Conservation (phyloP, 176 grass and related monocot genomes). For the Saccharum officinarum region DNA sequence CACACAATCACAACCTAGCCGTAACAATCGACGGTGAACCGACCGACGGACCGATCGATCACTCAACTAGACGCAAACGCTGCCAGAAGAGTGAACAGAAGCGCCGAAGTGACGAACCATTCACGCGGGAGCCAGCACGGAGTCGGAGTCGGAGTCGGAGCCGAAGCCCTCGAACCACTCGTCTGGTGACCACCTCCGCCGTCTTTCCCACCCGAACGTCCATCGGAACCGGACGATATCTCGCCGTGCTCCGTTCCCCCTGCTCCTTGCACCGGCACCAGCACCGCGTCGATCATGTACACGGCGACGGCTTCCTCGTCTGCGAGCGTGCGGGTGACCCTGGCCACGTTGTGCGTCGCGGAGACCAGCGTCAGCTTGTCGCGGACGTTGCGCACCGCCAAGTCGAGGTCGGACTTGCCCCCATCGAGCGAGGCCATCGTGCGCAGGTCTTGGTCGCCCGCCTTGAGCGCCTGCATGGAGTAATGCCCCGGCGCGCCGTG, state of each 20-base stretch:
- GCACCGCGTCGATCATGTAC: constrained; percentile 46
- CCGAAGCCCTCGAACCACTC: neutral
- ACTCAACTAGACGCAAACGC: constrained; percentile 6
- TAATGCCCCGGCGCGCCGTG: constrained; percentile 52
- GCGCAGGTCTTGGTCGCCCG: constrained; percentile 29
- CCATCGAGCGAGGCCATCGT: constrained; percentile 51
- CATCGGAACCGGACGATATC: neutral
- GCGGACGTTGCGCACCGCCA: constrained; percentile 19
- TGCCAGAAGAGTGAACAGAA: constrained; percentile 3
- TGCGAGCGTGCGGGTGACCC: constrained; percentile 18
- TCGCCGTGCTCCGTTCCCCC: neutral
- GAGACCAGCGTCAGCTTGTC: constrained; percentile 29
- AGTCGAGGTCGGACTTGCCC: neutral
- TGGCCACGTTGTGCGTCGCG: neutral
- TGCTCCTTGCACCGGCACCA: neutral
- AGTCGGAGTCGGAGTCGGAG: no score
- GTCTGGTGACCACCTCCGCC: neutral
- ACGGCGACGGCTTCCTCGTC: constrained; percentile 32
- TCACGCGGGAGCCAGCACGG: neutral
- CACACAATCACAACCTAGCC: neutral
- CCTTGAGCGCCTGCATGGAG: constrained; percentile 44
- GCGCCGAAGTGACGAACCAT: neutral
- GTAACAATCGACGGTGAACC: neutral
- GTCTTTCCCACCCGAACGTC: neutral
- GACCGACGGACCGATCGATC: neutral